phyloP scores from a whole-genome alignment of 148 eudicot species.

The Fagopyrum tataricum region DNA sequence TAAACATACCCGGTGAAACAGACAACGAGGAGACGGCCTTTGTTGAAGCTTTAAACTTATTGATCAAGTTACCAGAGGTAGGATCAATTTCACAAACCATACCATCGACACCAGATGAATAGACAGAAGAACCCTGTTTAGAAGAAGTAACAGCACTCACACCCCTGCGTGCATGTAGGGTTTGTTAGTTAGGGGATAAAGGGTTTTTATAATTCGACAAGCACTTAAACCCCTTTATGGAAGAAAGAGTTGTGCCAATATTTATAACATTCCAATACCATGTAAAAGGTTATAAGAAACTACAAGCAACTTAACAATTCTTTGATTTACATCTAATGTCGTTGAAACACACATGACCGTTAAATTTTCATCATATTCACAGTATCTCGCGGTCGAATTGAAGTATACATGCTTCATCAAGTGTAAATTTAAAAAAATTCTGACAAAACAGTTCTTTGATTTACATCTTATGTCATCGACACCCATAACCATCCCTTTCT shows the following conservation, averaged over 20 bases:
- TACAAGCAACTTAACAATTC: not conserved
- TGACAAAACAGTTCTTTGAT: not conserved
- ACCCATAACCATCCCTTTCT: not conserved
- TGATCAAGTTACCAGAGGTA: constrained; percentile 61
- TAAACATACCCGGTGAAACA: constrained; percentile 69
- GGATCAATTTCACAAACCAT: constrained; percentile 78
- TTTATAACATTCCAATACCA: not conserved
- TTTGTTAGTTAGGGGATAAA: not conserved
- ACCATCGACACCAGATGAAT: constrained; percentile 90
- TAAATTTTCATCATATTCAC: not conserved
- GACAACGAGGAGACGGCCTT: constrained; percentile 75
- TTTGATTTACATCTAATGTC: too few relatives aligned
- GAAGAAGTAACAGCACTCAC: constrained; percentile 67
- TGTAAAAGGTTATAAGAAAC: not conserved
- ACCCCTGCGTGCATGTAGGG: constrained; percentile 46
- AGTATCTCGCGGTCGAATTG: not conserved
- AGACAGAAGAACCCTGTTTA: constrained; percentile 42
- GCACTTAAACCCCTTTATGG: not conserved
- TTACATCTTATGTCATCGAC: not conserved
- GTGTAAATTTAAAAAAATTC: not conserved
- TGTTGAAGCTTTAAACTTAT: constrained; percentile 73
- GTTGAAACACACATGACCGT: too few relatives aligned
- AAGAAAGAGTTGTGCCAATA: not conserved
- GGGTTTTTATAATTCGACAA: not conserved
- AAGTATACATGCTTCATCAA: not conserved